These are phyloP conservation scores for Ananas comosus DNA, from an alignment of 176 grass and related monocot genomes.

Conservation along the genomic window DNA sequence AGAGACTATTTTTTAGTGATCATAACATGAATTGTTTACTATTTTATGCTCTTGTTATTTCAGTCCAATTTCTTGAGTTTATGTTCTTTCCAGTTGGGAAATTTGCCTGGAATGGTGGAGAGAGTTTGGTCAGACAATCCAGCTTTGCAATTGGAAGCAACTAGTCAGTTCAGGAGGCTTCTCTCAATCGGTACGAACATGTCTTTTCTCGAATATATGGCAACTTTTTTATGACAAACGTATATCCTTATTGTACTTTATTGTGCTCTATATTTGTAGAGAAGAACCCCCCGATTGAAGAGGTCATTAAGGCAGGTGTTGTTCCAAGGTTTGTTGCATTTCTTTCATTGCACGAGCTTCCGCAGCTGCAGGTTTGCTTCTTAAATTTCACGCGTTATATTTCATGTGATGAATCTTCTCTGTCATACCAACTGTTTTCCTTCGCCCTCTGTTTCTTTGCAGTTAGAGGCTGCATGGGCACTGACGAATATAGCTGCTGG, in stretches of 20 bases:
- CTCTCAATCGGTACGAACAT: conserved; percentile 53
- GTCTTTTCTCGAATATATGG: not conserved
- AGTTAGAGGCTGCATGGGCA: conserved; percentile 76
- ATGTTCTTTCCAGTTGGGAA: conserved; percentile 47
- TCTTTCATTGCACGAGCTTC: conserved; percentile 51
- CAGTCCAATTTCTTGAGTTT: conserved; percentile 25
- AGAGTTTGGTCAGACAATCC: conserved; percentile 57
- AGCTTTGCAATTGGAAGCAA: conserved; percentile 54
- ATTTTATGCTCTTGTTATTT: conserved; percentile 4
- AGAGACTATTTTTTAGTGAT: not conserved
- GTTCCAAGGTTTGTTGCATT: conserved; percentile 63
- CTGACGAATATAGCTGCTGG: conserved; percentile 77
- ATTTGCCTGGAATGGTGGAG: conserved; percentile 44
- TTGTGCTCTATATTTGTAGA: conserved; percentile 21
- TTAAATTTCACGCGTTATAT: not conserved
- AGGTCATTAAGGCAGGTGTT: conserved; percentile 57
- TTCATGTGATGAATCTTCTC: not conserved
- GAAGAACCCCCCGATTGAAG: conserved; percentile 42
- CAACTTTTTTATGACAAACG: conserved; percentile 4
- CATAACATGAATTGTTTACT: not conserved
- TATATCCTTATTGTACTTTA: not conserved
- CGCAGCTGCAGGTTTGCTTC: conserved; percentile 59
- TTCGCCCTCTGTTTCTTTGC: conserved; percentile 5
- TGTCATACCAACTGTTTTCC: not conserved
- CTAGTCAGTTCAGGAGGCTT: conserved; percentile 61